A percentile compares a stretch with the other conserved stretches of the same genome.
These are phyloP conservation scores for Colletotrichum liaoningense DNA, from an alignment of 2,329 filamentous ascomycete species.

Conservation along the genomic window DNA sequence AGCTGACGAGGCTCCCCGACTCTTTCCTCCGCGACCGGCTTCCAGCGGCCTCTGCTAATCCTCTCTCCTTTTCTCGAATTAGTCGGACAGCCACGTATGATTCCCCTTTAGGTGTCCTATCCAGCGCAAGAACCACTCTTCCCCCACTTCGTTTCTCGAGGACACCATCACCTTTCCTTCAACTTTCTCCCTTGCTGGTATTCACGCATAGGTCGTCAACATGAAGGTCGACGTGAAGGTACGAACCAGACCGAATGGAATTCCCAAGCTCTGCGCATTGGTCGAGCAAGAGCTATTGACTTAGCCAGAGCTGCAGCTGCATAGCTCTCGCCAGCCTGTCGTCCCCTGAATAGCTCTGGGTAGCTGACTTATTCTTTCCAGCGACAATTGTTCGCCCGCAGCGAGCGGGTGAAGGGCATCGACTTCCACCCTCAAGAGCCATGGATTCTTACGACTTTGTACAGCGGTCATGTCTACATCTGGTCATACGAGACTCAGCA, in stretches of 20 bases:
- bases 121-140: conserved; percentile 23
- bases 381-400: conserved; percentile 74
- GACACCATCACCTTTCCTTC: conserved; percentile 23
- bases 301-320: conserved; percentile 4
- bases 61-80: neutral
- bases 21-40: conserved; percentile 29
- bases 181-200: conserved; percentile 30
- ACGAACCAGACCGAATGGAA: neutral
- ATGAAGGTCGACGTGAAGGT: conserved; percentile 39
- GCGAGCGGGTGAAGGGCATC: conserved; percentile 95
- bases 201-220: conserved; percentile 16
- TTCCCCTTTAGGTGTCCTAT: conserved; percentile 5
- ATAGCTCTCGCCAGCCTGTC: conserved; percentile 9
- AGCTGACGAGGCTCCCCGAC: conserved; percentile 14
- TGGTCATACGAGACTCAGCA: conserved; percentile 98
- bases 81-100: conserved; percentile 21
- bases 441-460: conserved; percentile 96
- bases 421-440: conserved; percentile 97
- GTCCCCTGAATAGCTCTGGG: conserved; percentile 17
- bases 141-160: conserved; percentile 34
- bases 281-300: neutral
- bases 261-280: neutral
- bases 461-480: conserved; percentile 96
- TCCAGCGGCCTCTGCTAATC: conserved; percentile 24
- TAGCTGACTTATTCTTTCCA: conserved; percentile 39